Base-by-base conservation (phyloP, 192 early-diverging fungal species). In the Rhizoclosmatium sp. region DNA sequence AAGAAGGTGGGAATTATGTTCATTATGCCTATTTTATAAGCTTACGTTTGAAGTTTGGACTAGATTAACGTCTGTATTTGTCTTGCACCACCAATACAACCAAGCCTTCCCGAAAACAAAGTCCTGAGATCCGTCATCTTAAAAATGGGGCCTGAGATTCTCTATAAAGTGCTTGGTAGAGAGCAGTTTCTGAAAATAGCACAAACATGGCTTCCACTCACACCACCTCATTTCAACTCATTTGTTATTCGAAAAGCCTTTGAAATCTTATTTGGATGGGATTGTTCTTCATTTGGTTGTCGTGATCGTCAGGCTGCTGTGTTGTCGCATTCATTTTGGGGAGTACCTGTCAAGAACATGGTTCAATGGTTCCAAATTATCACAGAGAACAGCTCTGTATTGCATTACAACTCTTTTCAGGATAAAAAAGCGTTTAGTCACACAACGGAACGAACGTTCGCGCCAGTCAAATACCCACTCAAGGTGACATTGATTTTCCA, bases 41-140 rank as follows among this genome's bases (percentile, higher is more conserved):
- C n/a, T 59, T 54, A 10, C 16, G 3, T 21, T 44, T 69, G 0
- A 0, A 16, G 3, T 21, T 44, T 69, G 0, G 5, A 16, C 67
- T n/a, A 51, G 77, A 86, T 99, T 78, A 93, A 93, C 74, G 85
- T 95, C 16, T 98, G 97, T 84, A 91, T 98, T 71, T 95, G 94
- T 0, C 82, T 99, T 60, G 96, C 95, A 2, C 97, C 97, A 31
- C 95, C 93, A 44, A 93, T 94, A 9, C 96, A 95, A 16, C 97
- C 90, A 4, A 68, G 48, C 65, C 61, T 59, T 42, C 39, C 51
- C 9, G 42, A 49, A 21, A 71, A 61, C 58, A 47, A 23, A 47
- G 14, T 58, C 65, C 47, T 71, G 40, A 2, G 70, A 12, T 45
- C 58, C 21, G 4, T 82, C n/a, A 54, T 72, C 12, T 14, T 23